Evolutionary conservation across 2,329 filamentous ascomycete genomes (phyloP), one percentile per base, ranked within the genome.

Genomic region (Beauveria pseudobassiana): DNA sequence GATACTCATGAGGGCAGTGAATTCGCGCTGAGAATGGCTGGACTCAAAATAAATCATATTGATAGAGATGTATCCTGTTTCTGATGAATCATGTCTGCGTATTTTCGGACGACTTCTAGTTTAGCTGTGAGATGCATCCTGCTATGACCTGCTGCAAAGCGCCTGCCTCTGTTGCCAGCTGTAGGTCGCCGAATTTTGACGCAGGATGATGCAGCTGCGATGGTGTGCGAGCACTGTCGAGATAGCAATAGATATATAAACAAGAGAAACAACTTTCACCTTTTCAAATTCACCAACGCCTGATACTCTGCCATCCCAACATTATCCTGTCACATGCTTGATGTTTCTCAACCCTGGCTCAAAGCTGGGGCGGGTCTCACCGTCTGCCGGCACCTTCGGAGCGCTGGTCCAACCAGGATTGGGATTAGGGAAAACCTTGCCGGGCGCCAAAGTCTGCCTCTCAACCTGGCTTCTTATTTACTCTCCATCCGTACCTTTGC

Each of bases 281-380:
- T 38, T 38, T 14, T 14, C 5, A 38, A 38, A 38, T 38, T 14
- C 34, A 38, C 5, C 34, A 38, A 38, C 12, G 5, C 12, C 6
- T 5, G 34, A 14, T 38, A 38, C 34, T 38, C 34, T 38, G 34
- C 34, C 26, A 18, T 42, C 34, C 12, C 20, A 55, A 55, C 40
- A 14, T 20, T 55, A 3, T 24, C 12, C 16, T 42, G 24, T 55
- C 53, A 55, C 53, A 55, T 55, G 53, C 34, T 14, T 38, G 1
- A 38, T 38, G 12, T 45, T 10, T 55, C 38, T n/a, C 52, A 45
- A 28, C 18, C 51, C 52, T 38, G 20, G 51, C 30, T 26, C 12
- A 42, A 53, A 42, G 51, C 34, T 43, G 51, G 51, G 34, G 53
- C 53, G 53, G 53, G 53, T 55, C 53, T 55, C 24, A 55, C 22